Evolutionary conservation across 164 flowering plant genomes (phyloP).

Genomic region (Vitis vinifera): DNA sequence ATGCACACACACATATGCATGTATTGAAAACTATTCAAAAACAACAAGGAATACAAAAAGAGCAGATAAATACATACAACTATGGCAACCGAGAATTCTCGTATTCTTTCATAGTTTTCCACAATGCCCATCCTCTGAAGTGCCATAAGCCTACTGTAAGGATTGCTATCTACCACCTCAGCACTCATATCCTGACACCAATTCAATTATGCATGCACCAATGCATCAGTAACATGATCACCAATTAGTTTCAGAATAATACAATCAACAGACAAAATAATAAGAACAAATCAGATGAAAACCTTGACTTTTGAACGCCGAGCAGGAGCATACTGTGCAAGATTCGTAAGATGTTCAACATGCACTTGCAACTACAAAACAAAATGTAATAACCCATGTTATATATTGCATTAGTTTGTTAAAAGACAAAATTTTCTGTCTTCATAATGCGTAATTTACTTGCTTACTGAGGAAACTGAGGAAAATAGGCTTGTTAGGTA

Average conservation of each 20-base stretch:
- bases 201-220: slow-evolving; percentile 1
- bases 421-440: not conserved
- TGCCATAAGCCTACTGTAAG: slow-evolving; percentile 98
- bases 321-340: slow-evolving; percentile 42
- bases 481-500: no score
- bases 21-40: not conserved
- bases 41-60: not conserved
- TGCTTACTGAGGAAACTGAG: no score
- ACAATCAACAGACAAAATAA: not conserved
- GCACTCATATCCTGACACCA: slow-evolving; percentile 87
- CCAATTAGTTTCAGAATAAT: not conserved
- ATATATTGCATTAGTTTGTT: not conserved
- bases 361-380: slow-evolving; percentile 52
- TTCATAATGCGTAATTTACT: no score
- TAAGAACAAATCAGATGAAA: not conserved
- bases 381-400: not conserved
- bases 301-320: slow-evolving; percentile 88
- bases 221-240: not conserved
- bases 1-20: not conserved
- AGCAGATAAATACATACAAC: slow-evolving; percentile 69
- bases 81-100: slow-evolving; percentile 92
- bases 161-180: slow-evolving; percentile 96
- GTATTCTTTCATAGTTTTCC: slow-evolving; percentile 85
- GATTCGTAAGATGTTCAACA: slow-evolving; percentile 44
- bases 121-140: slow-evolving; percentile 99